These are phyloP conservation scores for Arabidopsis lyrata DNA, from an alignment of 441 rosid genomes.

Conservation along the genomic window DNA sequence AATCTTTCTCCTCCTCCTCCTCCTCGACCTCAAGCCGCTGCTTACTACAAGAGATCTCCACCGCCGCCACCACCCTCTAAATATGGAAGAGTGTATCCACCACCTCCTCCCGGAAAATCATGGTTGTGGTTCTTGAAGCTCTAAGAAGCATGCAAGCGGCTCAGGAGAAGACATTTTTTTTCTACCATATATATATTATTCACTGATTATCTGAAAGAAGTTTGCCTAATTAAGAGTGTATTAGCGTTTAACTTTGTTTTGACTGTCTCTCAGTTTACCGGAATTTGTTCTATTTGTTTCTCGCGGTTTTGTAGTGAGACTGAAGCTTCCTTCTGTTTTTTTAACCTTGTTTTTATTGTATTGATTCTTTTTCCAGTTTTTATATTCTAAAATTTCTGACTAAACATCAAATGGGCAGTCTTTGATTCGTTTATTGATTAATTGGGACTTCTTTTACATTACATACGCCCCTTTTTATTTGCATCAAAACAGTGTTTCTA, in stretches of 20 bases:
- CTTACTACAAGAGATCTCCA: conserved; percentile 35
- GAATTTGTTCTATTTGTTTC: not conserved
- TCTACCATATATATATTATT: not conserved
- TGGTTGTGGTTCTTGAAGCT: conserved; percentile 11
- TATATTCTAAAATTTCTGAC: not conserved
- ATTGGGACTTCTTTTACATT: not conserved
- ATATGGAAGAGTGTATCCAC: not conserved
- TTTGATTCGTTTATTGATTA: not conserved
- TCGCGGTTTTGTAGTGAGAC: not conserved
- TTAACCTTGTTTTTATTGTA: not conserved
- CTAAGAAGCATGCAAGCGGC: conserved; percentile 4
- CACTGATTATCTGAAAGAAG: conserved; percentile 4
- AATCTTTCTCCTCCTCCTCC: conserved; percentile 19
- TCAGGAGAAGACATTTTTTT: not conserved
- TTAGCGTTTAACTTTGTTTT: not conserved
- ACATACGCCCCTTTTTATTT: not conserved
- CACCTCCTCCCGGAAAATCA: conserved; percentile 22
- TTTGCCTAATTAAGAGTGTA: not conserved
- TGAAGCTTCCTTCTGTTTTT: conserved; percentile 11
- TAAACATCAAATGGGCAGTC: not conserved
- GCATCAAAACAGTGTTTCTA: not conserved
- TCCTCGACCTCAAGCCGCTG: conserved; percentile 11
- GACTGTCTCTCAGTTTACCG: conserved; percentile 13
- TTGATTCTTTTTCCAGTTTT: not conserved
- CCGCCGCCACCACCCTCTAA: conserved; percentile 32